A percentile compares a stretch with the other conserved stretches of the same genome.
Conservation (phyloP, 495 filamentous ascomycete species). For the Trichoderma gamsii region DNA sequence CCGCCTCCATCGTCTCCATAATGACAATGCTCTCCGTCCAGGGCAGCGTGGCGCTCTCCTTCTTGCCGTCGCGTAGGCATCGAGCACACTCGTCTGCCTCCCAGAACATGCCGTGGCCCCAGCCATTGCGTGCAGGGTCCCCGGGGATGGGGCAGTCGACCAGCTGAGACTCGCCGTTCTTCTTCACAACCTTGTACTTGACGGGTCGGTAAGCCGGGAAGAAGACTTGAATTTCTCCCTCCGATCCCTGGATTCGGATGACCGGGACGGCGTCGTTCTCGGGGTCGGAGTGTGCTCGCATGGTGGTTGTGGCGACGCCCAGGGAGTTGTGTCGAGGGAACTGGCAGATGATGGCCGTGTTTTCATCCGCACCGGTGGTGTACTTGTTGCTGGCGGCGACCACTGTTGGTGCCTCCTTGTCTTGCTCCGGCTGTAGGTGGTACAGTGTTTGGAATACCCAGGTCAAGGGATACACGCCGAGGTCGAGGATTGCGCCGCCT, state of each 20-base stretch:
- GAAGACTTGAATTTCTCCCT: constrained; percentile 80
- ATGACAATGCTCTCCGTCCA: constrained; percentile 84
- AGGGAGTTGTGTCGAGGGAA: constrained; percentile 63
- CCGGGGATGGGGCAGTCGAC: constrained; percentile 59
- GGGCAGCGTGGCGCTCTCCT: constrained; percentile 66
- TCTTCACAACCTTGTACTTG: constrained; percentile 54
- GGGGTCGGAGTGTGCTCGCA: constrained; percentile 63
- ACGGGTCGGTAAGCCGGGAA: constrained; percentile 67
- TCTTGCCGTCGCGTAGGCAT: constrained; percentile 74
- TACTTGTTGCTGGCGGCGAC: constrained; percentile 67
- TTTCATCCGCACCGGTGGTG: constrained; percentile 73
- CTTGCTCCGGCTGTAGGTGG: constrained; percentile 59
- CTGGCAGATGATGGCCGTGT: constrained; percentile 69
- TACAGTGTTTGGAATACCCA: constrained; percentile 94
- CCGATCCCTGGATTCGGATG: constrained; percentile 76
- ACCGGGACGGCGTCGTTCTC: constrained; percentile 59
- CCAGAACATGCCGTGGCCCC: constrained; percentile 85
- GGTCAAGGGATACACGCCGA: constrained; percentile 86
- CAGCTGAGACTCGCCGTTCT: constrained; percentile 45
- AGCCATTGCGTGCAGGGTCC: constrained; percentile 40
- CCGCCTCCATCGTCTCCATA: constrained; percentile 93
- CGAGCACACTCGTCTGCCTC: constrained; percentile 87
- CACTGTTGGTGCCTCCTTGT: constrained; percentile 42
- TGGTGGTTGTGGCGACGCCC: constrained; percentile 71
- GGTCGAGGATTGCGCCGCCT: constrained; percentile 76